Evolutionary conservation across 2,329 filamentous ascomycete species (phyloP).

Genomic region (Paecilomyces sp.): DNA sequence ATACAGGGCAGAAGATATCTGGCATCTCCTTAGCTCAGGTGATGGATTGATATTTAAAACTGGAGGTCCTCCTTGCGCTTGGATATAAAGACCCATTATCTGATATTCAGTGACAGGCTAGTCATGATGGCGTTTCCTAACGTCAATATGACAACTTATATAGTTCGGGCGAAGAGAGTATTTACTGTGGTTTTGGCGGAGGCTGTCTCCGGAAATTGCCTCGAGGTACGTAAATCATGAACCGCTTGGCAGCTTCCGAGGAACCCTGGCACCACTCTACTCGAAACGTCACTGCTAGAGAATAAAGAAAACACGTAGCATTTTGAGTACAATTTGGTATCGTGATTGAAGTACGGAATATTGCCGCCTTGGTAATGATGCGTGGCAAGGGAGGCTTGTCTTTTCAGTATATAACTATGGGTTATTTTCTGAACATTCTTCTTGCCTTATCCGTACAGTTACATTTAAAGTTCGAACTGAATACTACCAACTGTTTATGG

Average conservation of each 20-base stretch:
- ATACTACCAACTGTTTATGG: no score
- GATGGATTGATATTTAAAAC: neutral
- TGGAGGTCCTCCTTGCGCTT: neutral
- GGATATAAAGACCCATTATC: neutral
- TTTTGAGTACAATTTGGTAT: no score
- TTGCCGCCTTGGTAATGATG: no score
- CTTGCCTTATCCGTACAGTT: no score
- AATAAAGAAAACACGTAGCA: no score
- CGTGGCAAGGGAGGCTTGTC: no score
- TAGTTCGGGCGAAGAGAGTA: neutral
- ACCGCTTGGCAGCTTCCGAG: slow-evolving; percentile 42
- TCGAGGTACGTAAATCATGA: slow-evolving; percentile 56
- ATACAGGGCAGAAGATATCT: neutral
- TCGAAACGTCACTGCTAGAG: no score
- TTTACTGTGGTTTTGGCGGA: neutral
- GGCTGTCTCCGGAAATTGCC: slow-evolving; percentile 7
- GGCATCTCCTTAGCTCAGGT: neutral
- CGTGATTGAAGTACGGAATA: no score
- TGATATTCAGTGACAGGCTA: neutral
- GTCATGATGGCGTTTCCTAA: neutral
- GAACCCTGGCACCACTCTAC: slow-evolving; percentile 44
- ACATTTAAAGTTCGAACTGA: no score
- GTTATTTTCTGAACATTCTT: no score
- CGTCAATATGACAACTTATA: neutral
- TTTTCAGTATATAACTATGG: no score